Percentiles rank a stretch among this genome's conserved stretches.
Conservation (phyloP, 192 early-diverging fungal species). For the Coemansia sp. region DNA sequence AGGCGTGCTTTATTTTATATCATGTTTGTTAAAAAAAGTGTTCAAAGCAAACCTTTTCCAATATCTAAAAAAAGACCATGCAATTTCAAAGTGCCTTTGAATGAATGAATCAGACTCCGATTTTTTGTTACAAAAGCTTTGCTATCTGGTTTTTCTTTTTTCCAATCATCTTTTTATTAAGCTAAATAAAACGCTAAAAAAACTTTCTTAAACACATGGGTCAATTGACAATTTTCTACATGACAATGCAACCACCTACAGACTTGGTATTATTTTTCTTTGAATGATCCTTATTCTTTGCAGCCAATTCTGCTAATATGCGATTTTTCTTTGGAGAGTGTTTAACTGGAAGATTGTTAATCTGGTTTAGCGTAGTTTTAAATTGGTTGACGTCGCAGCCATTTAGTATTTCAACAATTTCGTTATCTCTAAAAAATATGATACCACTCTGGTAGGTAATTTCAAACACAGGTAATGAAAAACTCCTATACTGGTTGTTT, state of each 20-base stretch:
- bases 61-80: too few species aligned
- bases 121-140: too few species aligned
- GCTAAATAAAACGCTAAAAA: too few species aligned
- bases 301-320: not conserved
- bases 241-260: not conserved
- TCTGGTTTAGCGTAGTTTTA: not conserved
- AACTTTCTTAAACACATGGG: too few species aligned
- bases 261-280: not conserved
- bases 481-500: not conserved
- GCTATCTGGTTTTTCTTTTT: too few species aligned
- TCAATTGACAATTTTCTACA: not conserved
- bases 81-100: too few species aligned
- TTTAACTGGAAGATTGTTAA: not conserved
- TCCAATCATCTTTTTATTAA: too few species aligned
- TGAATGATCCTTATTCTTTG: not conserved
- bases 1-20: too few species aligned
- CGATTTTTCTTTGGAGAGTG: not conserved
- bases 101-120: too few species aligned
- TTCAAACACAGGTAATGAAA: not conserved
- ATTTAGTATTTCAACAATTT: not conserved
- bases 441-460: not conserved
- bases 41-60: too few species aligned
- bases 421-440: not conserved
- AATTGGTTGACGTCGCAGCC: not conserved
- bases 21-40: too few species aligned